These are phyloP conservation scores for Ceratopteris richardii DNA, from an alignment of 75 land plant species.

Conservation along the genomic window DNA sequence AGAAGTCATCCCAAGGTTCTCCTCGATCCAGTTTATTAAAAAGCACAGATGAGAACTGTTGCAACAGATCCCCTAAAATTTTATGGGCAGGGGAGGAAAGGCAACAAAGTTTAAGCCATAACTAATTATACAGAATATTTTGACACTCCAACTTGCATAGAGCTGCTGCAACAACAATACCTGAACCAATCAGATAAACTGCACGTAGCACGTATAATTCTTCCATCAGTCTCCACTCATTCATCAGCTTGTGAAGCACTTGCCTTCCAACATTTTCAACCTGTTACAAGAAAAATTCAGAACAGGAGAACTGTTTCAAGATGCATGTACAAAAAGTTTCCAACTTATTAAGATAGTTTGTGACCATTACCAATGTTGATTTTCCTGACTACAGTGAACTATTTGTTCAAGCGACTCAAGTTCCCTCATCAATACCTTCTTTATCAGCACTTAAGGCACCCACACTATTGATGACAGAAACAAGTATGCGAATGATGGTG, in stretches of 20 bases:
- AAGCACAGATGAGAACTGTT: constrained; percentile 74
- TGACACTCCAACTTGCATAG: constrained; percentile 1
- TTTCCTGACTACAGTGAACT: too few relatives aligned
- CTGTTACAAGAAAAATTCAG: constrained; percentile 24
- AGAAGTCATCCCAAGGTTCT: constrained; percentile 89
- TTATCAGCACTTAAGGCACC: too few relatives aligned
- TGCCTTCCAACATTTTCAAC: constrained; percentile 70
- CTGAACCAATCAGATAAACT: constrained; percentile 86
- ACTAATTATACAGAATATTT: neutral
- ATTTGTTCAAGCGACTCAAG: too few relatives aligned
- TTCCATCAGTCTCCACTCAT: constrained; percentile 88
- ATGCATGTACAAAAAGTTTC: too few relatives aligned
- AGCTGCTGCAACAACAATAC: constrained; percentile 28
- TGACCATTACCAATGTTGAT: too few relatives aligned
- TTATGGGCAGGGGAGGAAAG: neutral
- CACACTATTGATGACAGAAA: too few relatives aligned
- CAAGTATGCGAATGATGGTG: too few relatives aligned
- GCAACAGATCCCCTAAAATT: constrained; percentile 84
- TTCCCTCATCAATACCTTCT: too few relatives aligned
- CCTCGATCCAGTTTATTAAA: constrained; percentile 84
- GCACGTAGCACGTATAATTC: constrained; percentile 82
- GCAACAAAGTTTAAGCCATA: neutral
- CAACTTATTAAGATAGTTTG: too few relatives aligned
- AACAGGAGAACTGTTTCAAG: too few relatives aligned
- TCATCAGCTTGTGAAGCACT: constrained; percentile 66